A percentile compares a stretch with the other conserved stretches of the same genome.
These are phyloP conservation scores for Cucurbita moschata DNA, from an alignment of 306 rosid species.

Conservation along the genomic window DNA sequence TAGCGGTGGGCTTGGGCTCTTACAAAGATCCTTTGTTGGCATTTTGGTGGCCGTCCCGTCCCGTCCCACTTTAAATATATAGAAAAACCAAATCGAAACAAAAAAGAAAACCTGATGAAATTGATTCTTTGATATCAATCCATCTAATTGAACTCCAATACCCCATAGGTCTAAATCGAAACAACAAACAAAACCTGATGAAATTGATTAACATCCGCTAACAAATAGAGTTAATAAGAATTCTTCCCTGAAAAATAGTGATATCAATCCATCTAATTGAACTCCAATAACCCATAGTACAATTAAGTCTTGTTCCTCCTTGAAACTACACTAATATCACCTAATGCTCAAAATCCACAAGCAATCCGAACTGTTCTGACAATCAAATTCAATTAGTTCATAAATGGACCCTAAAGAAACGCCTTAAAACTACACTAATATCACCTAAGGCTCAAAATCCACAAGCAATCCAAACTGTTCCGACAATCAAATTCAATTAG, in stretches of 20 bases:
- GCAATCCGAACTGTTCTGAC: neutral
- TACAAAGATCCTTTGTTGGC: neutral
- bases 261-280: neutral
- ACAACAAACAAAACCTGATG: neutral
- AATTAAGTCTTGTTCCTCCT: neutral
- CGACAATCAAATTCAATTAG: neutral
- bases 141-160: too few species aligned
- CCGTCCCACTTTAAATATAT: neutral
- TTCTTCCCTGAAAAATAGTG: neutral
- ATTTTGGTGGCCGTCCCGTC: neutral
- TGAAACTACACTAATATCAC: neutral
- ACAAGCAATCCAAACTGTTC: neutral
- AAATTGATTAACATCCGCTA: neutral
- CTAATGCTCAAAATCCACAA: neutral
- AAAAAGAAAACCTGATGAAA: neutral
- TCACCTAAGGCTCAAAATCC: neutral
- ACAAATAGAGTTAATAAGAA: neutral
- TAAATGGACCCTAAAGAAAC: neutral
- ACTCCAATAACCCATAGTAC: neutral
- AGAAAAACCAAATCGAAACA: neutral
- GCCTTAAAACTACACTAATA: neutral
- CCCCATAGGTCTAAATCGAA: too few species aligned
- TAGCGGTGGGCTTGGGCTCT: too few species aligned
- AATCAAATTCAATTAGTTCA: slow-evolving; percentile 1
- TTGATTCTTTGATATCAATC: too few species aligned